These are phyloP conservation scores for Aspergillus hortae DNA, from an alignment of 2,329 filamentous ascomycete species.

Conservation along the genomic window DNA sequence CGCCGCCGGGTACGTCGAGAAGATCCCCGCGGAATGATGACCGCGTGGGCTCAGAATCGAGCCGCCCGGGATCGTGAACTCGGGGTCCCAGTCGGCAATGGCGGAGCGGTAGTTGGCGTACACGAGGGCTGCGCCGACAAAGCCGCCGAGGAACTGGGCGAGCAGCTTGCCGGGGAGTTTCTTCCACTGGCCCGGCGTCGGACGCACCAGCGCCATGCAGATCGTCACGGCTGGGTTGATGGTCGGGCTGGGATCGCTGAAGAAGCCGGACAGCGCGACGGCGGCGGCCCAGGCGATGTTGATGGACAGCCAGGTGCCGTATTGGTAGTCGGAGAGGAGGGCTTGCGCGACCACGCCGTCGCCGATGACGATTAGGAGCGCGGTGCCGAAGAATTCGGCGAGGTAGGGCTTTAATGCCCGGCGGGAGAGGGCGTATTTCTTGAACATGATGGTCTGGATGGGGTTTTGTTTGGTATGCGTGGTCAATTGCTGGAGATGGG, in stretches of 20 bases:
- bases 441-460: slow-evolving; percentile 7
- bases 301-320: slow-evolving; percentile 33
- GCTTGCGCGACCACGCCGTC: slow-evolving; percentile 32
- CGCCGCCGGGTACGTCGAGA: slow-evolving; percentile 25
- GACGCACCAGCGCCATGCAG: slow-evolving; percentile 25
- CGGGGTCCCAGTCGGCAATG: slow-evolving; percentile 29
- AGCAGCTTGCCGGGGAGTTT: slow-evolving; percentile 24
- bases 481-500: too few species aligned
- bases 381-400: slow-evolving; percentile 31
- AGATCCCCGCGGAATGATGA: slow-evolving; percentile 27
- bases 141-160: slow-evolving; percentile 28
- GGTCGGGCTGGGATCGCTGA: slow-evolving; percentile 24
- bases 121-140: slow-evolving; percentile 27
- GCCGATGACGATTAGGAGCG: slow-evolving; percentile 29
- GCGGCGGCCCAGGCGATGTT: slow-evolving; percentile 31
- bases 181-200: slow-evolving; percentile 23
- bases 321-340: slow-evolving; percentile 29
- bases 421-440: slow-evolving; percentile 10
- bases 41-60: slow-evolving; percentile 26
- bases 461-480: background rate
- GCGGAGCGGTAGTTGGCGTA: slow-evolving; percentile 30
- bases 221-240: slow-evolving; percentile 28
- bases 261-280: slow-evolving; percentile 25
- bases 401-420: slow-evolving; percentile 21
- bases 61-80: slow-evolving; percentile 27